A percentile compares a stretch with the other conserved stretches of the same genome.
These are phyloP conservation scores for Polygonum aviculare DNA, from an alignment of 148 eudicot genomes.

Conservation along the genomic window DNA sequence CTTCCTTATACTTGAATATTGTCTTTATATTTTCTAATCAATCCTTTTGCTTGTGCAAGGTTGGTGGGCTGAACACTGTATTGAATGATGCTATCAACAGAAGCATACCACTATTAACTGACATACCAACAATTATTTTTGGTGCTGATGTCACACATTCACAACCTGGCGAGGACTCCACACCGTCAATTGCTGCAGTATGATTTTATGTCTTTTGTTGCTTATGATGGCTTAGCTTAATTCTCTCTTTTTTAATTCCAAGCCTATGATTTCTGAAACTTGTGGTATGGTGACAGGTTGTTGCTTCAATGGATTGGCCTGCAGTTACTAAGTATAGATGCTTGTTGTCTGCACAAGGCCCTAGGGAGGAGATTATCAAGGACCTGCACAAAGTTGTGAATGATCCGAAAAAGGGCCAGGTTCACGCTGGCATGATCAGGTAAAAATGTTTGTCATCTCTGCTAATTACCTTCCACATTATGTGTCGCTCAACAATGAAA, in stretches of 20 bases:
- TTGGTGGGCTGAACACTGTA: conserved; percentile 63
- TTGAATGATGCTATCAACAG: conserved; percentile 25
- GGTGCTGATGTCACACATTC: conserved; percentile 98
- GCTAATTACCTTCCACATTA: background rate
- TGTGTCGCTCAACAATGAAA: background rate
- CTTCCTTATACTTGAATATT: background rate
- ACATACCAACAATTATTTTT: conserved; percentile 59
- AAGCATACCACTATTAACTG: conserved; percentile 40
- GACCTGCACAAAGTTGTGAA: conserved; percentile 40
- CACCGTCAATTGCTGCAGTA: conserved; percentile 90
- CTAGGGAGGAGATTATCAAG: conserved; percentile 52
- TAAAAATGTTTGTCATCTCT: conserved; percentile 3
- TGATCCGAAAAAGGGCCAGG: conserved; percentile 30
- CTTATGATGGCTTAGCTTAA: background rate
- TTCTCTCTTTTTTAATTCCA: background rate
- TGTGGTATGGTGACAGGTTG: conserved; percentile 38
- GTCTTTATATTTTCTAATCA: background rate
- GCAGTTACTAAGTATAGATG: conserved; percentile 63
- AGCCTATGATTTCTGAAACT: background rate
- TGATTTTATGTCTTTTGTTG: background rate
- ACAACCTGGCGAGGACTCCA: conserved; percentile 72
- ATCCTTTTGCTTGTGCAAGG: conserved; percentile 27
- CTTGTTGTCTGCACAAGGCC: conserved; percentile 62
- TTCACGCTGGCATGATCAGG: conserved; percentile 68
- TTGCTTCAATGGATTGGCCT: conserved; percentile 93